Base-by-base conservation (phyloP, 2,329 filamentous ascomycete species). In the Cytospora paraplurivora region DNA sequence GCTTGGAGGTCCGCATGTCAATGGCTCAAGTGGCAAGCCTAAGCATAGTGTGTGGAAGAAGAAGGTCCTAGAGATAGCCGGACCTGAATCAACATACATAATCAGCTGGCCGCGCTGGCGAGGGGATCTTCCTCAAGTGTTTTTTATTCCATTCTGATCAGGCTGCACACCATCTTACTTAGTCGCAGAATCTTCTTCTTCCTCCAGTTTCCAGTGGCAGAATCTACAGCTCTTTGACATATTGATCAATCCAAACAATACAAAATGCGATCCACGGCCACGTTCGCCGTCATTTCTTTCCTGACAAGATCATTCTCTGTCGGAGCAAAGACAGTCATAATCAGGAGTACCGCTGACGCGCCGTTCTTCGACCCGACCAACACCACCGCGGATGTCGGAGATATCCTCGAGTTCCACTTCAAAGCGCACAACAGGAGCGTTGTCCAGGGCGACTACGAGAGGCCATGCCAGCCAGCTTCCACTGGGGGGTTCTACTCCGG, bases 391-490 rank as follows among this genome's bases (percentile, higher is more conserved):
- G 68, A 73, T 33, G 64, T 75, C 4, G 82, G 82, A 62, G 81
- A 81, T 66, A 74, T 79, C 54, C 74, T 85, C 55, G 79, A 82
- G 68, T 84, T 84, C 73, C 79, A 82, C 68, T 85, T 83, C 72
- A 77, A 78, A 62, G 75, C 79, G 4, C 76, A 76, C 67, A 81
- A 80, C 68, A 81, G 84, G 74, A 81, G 78, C 12, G 79, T 85
- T 15, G 79, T 76, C 3, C 75, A 79, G 68, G 78, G 80, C 21
- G 74, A 76, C 27, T 83, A 83, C 68, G 74, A 75, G 55, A 71
- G 77, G n/a, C 79, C 81, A 2, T 85, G 82, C 69, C 69, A 76
- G 19, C 80, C 81, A 4, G 73, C 79, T 54, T 67, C 51, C 7
- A 71, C 71, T 5, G 69, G 67, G n/a, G 72, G 72, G 34, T 80